phyloP scores from a whole-genome alignment of 129 eudicot genomes.

The Flaveria linearis region DNA sequence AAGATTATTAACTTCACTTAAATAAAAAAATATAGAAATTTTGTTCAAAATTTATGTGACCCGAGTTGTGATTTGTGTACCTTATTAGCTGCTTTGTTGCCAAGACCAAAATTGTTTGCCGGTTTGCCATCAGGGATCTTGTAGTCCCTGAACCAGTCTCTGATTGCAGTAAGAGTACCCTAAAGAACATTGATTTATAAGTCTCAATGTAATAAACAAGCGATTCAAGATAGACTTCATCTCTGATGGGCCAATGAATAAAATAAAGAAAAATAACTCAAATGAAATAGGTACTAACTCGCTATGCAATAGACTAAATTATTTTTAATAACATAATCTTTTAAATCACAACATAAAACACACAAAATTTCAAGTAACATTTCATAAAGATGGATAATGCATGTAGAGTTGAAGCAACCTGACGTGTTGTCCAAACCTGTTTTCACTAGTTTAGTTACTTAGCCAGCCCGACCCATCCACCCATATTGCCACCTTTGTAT shows the following conservation, averaged over 20 bases:
- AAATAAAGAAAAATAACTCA: too few species aligned
- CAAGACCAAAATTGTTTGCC: constrained; percentile 96
- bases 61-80: constrained; percentile 34
- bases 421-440: neutral
- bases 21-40: neutral
- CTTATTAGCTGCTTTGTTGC: constrained; percentile 93
- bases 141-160: constrained; percentile 99
- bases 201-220: constrained; percentile 12
- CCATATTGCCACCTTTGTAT: neutral
- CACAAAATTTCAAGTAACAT: neutral
- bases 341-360: neutral
- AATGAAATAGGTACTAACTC: neutral
- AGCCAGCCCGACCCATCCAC: neutral
- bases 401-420: neutral
- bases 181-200: constrained; percentile 32
- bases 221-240: neutral
- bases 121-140: constrained; percentile 99
- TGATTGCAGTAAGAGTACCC: constrained; percentile 97
- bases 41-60: neutral
- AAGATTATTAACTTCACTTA: neutral
- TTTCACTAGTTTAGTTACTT: neutral
- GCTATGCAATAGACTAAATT: neutral
- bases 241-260: neutral
- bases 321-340: neutral
- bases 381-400: neutral